These are phyloP conservation scores for Mortierella sp. DNA, from an alignment of 371 early-diverging fungal species.

Conservation along the genomic window DNA sequence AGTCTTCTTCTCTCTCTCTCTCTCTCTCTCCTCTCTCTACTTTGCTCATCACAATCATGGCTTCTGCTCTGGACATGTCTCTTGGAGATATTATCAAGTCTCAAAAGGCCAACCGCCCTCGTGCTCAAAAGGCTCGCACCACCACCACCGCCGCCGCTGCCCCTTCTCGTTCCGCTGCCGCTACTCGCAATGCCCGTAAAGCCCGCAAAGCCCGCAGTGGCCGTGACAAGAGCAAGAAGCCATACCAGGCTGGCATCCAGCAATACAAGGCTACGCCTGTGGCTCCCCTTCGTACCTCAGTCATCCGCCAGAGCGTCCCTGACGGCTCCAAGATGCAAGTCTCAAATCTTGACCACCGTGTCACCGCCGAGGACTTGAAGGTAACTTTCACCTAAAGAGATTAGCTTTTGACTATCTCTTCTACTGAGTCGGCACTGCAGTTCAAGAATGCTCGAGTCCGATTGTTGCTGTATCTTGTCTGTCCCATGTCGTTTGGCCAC, in stretches of 20 bases:
- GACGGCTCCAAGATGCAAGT: constrained; percentile 75
- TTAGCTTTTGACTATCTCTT: constrained; percentile 14
- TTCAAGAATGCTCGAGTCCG: constrained; percentile 13
- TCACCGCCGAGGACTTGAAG: constrained; percentile 77
- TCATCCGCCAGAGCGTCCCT: constrained; percentile 51
- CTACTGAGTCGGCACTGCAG: neutral
- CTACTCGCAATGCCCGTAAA: constrained; percentile 58
- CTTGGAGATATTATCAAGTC: constrained; percentile 78
- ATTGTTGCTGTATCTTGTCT: neutral
- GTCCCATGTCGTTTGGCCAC: constrained; percentile 6
- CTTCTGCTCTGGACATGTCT: constrained; percentile 70
- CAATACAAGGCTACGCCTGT: constrained; percentile 57
- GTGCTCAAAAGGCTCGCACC: constrained; percentile 25
- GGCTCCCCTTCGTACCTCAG: constrained; percentile 53
- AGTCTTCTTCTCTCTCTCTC: neutral
- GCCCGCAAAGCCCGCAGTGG: constrained; percentile 57
- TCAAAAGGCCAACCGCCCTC: constrained; percentile 56
- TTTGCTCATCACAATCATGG: neutral
- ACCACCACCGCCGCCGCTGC: constrained; percentile 18
- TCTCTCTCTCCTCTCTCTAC: neutral
- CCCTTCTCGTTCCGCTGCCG: constrained; percentile 18
- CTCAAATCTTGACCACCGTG: constrained; percentile 79
- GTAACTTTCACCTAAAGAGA: constrained; percentile 58
- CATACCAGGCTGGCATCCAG: constrained; percentile 58
- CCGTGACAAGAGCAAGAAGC: constrained; percentile 59